phyloP scores from a whole-genome alignment of 192 early-diverging fungal genomes.

The Coemansia sp. region DNA sequence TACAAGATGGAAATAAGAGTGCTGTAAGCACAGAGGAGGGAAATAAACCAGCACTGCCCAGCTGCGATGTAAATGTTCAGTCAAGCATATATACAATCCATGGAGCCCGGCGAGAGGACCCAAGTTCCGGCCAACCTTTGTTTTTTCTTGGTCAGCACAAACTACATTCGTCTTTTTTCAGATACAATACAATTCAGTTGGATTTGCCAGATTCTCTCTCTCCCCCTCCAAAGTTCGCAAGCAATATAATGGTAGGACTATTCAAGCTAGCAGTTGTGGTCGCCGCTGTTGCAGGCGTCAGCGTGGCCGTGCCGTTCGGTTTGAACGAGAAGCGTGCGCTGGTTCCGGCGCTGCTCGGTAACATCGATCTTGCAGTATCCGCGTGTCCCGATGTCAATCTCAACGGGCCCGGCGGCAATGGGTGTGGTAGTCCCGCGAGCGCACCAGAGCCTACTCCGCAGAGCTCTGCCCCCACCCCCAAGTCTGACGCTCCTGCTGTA shows the following conservation, averaged over 20 bases:
- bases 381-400: conserved; percentile 45
- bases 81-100: background rate
- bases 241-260: conserved; percentile 27
- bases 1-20: background rate
- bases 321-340: conserved; percentile 29
- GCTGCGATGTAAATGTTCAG: too few relatives aligned
- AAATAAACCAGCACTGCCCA: too few relatives aligned
- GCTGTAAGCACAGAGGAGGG: too few relatives aligned
- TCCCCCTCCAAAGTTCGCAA: background rate
- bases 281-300: conserved; percentile 17
- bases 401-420: conserved; percentile 24
- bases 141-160: too few relatives aligned
- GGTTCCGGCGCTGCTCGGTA: conserved; percentile 46
- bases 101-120: too few relatives aligned
- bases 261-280: conserved; percentile 16
- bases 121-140: background rate
- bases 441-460: background rate
- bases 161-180: background rate
- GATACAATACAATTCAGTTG: background rate
- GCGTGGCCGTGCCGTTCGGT: background rate
- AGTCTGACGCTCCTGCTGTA: background rate
- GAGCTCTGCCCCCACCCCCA: background rate
- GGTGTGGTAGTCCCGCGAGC: conserved; percentile 19
- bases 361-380: conserved; percentile 29
- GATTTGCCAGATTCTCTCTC: background rate